Percentiles rank a stretch among this genome's conserved stretches.
phyloP scores from a whole-genome alignment of 2,329 filamentous ascomycete species.

The Trichophyton verrucosum region DNA sequence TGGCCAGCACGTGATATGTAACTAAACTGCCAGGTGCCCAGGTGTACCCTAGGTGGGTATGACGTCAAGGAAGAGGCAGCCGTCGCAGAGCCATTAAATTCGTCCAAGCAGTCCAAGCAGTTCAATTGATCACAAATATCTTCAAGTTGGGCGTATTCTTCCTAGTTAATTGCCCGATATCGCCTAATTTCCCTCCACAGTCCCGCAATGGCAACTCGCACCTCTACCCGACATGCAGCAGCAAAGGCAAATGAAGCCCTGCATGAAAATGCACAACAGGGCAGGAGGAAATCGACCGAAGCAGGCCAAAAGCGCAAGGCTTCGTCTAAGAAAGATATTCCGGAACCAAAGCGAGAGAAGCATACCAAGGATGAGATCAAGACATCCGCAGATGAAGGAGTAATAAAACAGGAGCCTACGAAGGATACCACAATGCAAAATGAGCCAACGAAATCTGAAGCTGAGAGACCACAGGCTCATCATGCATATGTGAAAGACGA shows the following conservation, averaged over 20 bases:
- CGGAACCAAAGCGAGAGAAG: slow-evolving; percentile 29
- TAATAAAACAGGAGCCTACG: neutral
- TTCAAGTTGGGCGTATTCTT: neutral
- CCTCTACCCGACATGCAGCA: slow-evolving; percentile 33
- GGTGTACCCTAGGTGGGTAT: neutral
- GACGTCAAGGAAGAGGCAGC: neutral
- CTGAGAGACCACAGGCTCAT: slow-evolving; percentile 6
- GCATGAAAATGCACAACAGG: slow-evolving; percentile 21
- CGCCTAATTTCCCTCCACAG: neutral
- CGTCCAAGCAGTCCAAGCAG: neutral
- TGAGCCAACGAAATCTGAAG: slow-evolving; percentile 12
- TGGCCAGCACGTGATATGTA: neutral
- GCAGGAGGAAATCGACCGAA: slow-evolving; percentile 15
- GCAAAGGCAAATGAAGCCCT: slow-evolving; percentile 34
- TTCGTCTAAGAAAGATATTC: slow-evolving; percentile 15
- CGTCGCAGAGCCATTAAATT: neutral
- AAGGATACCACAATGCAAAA: neutral
- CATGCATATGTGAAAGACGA: slow-evolving; percentile 11
- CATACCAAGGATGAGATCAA: slow-evolving; percentile 11
- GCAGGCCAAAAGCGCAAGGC: slow-evolving; percentile 32
- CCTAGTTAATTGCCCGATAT: neutral
- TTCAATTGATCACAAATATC: neutral
- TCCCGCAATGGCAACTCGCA: slow-evolving; percentile 22
- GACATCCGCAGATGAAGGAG: neutral
- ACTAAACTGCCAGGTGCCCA: neutral